Conservation (phyloP, 176 grass and related monocot species). For the Avena atlantica region DNA sequence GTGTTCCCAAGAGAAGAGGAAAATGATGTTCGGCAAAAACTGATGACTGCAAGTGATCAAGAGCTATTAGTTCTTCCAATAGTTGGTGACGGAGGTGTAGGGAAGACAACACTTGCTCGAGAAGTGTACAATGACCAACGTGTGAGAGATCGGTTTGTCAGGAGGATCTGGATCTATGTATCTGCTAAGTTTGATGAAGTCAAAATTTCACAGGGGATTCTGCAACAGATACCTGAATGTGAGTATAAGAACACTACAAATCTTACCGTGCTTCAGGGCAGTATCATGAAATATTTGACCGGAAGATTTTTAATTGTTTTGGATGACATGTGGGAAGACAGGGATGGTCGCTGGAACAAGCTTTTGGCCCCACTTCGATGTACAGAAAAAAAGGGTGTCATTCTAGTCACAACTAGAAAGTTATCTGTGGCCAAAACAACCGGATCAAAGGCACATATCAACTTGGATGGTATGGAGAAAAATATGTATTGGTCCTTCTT, state of each 20-base stretch:
- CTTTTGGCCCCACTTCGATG: constrained; percentile 59
- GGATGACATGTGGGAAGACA: constrained; percentile 69
- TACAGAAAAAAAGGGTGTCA: constrained; percentile 25
- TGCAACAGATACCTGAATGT: constrained; percentile 17
- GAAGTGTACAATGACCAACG: constrained; percentile 41
- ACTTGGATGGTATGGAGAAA: constrained; percentile 49
- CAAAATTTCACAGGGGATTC: constrained; percentile 44
- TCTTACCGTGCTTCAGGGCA: constrained; percentile 37
- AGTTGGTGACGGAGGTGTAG: constrained; percentile 49
- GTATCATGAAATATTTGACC: constrained; percentile 41
- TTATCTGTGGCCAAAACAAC: constrained; percentile 32
- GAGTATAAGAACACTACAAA: background rate
- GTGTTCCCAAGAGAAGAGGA: constrained; percentile 29
- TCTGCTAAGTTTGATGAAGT: constrained; percentile 53
- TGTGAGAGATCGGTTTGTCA: constrained; percentile 10
- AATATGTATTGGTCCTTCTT: constrained; percentile 49
- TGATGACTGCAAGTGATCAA: constrained; percentile 1
- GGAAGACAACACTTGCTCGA: constrained; percentile 59
- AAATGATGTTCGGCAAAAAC: background rate
- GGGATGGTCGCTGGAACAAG: constrained; percentile 50
- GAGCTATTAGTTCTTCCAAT: constrained; percentile 28
- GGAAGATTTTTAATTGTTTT: constrained; percentile 58
- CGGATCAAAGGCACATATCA: constrained; percentile 3
- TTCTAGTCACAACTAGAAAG: constrained; percentile 59
- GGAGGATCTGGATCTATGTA: constrained; percentile 54